Base-by-base conservation (phyloP, 176 grass and related monocot species). In the Pharus latifolius region DNA sequence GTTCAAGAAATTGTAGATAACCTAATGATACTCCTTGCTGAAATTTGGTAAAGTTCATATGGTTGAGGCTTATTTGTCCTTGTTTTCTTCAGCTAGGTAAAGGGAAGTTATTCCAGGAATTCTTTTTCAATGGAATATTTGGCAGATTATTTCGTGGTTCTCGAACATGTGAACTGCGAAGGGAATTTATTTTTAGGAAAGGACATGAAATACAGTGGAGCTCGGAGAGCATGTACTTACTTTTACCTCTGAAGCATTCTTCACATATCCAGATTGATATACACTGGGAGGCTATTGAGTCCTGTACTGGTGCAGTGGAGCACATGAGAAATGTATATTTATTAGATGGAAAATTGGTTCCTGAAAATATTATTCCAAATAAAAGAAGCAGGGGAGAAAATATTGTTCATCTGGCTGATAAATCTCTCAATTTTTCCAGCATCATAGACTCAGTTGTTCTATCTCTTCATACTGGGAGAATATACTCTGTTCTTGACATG, bases 61-160 rank as follows among this genome's bases (percentile, higher is more conserved):
- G 33, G 17, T 67, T 63, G 8, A 54, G 37, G 8, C 60, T 75
- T 65, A 70, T 79, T 51, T 63, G 45, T 76, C 2, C 37, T 38
- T 51, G 13, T 84, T 85, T 57, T 50, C 59, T 69, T 75, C 78
- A 97, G 93, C 61, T 97, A 44, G 43, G 56, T 49, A 76, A 97
- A 51, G 93, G 83, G 58, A 97, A 92, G 51, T 65, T 78, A 65
- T 97, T 97, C 54, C 89, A 97, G 52, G 83, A 92, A 75, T 80
- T 97, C 59, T 92, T 97, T 72, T 97, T 97, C 68, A 97, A 97
- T 63, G 86, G 89, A 53, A 87, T 92, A 82, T 97, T 97, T 68
- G 89, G 93, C 35, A 86, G 83, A 76, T 60, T 97, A 78, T 84
- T 97, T 76, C 65, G 65, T 35, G 86, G 83, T 52, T 89, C 84